Conservation (phyloP, 164 flowering plant genomes). For the Platanus orientalis region DNA sequence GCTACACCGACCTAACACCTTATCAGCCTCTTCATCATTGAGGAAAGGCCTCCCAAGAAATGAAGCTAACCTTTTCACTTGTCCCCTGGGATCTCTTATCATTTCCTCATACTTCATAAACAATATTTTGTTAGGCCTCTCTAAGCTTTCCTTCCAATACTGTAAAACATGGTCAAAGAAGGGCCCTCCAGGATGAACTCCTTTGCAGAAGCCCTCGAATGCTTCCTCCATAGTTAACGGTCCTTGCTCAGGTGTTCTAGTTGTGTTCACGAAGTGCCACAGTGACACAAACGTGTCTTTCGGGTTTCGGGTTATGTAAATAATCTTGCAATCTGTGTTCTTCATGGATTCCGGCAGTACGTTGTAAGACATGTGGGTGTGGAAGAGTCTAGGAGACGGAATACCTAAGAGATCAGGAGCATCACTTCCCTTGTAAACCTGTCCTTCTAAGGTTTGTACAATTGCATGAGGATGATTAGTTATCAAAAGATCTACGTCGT, state of each 20-base stretch:
- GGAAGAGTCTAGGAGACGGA: background rate
- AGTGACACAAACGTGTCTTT: conserved; percentile 17
- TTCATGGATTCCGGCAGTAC: conserved; percentile 13
- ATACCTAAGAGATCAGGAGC: background rate
- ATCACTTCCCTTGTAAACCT: background rate
- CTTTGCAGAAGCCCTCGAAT: conserved; percentile 26
- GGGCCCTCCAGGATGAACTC: conserved; percentile 25
- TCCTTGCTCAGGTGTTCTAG: background rate
- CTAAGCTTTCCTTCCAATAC: too few relatives aligned
- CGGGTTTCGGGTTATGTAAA: conserved; percentile 13
- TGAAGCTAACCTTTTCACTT: too few relatives aligned
- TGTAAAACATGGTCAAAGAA: conserved; percentile 25
- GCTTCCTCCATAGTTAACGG: conserved; percentile 14
- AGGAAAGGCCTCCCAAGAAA: too few relatives aligned
- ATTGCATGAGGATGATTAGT: background rate
- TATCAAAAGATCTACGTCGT: too few relatives aligned
- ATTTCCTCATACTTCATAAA: too few relatives aligned
- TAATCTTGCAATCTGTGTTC: conserved; percentile 14
- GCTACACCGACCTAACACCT: too few relatives aligned
- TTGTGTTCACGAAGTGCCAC: too few relatives aligned
- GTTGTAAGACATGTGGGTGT: background rate
- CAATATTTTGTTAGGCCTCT: too few relatives aligned
- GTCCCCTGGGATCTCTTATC: too few relatives aligned
- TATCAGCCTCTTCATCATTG: too few relatives aligned
- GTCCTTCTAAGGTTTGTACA: background rate